Evolutionary conservation across 1,284 basidiomycete genomes (phyloP), one percentile per base, ranked within the genome.

Genomic region (Ustilago lituana): DNA sequence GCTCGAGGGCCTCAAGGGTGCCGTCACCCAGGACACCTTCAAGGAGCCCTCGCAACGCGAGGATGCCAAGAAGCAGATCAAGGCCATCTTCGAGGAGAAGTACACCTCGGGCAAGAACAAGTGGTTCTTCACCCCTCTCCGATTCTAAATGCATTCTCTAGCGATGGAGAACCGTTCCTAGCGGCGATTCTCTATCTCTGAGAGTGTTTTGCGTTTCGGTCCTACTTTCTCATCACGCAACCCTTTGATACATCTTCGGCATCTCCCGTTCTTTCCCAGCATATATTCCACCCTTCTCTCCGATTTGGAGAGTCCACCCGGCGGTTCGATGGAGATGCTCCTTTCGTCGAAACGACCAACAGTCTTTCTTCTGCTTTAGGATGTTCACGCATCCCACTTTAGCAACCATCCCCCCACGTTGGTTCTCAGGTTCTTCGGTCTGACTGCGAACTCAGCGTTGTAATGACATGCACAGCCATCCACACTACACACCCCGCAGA

Each of bases 21-120:
- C 71, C 37, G 79, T 79, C 26, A 61, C 63, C 51, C 70, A 71
- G 64, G 80, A 82, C 56, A 82, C 80, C 32, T 81, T 82, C 77
- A 77, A 77, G 73, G 80, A 82, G 74, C 70, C 75, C 29, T 76
- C 77, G 64, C 77, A 81, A 67, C 76, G 78, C 52, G 77, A 81
- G 71, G 80, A 79, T 29, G 79, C 80, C 59, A 80, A 77, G 74
- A 80, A 80, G 74, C 70, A 68, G 56, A 66, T 81, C 67, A 81
- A 81, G 77, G 74, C 73, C 61, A 74, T 82, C 43, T 80, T 82
- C 57, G 80, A 82, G 75, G 79, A 82, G 72, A 79, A 79, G 57
- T 82, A 81, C 77, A 64, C 65, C 33, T 74, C 71, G 41, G 80
- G 80, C 74, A 82, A 82, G 80, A 82, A 80, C 80, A 75, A 77